Evolutionary conservation across 176 grass and related monocot species (phyloP).

Genomic region (Oryza longistaminata): DNA sequence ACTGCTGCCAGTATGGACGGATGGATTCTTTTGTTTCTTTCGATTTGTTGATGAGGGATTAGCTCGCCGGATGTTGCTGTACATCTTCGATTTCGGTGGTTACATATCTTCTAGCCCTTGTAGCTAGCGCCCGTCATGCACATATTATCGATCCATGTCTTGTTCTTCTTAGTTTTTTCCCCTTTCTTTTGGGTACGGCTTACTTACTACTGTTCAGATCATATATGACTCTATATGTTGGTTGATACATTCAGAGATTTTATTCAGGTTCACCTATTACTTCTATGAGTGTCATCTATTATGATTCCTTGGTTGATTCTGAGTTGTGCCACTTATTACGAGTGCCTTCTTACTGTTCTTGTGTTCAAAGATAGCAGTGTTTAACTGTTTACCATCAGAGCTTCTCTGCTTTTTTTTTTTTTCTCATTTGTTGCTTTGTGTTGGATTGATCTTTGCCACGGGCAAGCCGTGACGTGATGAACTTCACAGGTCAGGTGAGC

Average conservation of each 20-base stretch:
- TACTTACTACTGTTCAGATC: background rate
- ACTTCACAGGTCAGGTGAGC: background rate
- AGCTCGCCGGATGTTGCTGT: background rate
- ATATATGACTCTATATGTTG: background rate
- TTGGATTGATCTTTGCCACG: background rate
- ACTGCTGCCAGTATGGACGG: background rate
- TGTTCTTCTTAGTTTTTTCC: background rate
- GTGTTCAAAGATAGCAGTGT: background rate
- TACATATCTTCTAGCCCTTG: background rate
- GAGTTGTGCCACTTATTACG: background rate
- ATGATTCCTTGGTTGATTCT: background rate
- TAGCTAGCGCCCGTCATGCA: background rate
- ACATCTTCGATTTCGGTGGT: background rate
- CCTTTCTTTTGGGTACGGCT: background rate
- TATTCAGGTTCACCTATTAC: background rate
- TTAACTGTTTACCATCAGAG: background rate
- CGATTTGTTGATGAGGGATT: background rate
- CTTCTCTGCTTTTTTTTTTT: background rate
- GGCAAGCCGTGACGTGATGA: background rate
- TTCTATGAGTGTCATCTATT: background rate
- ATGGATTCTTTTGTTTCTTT: slow-evolving; percentile 15
- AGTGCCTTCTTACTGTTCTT: background rate
- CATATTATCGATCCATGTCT: background rate
- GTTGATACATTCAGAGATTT: background rate
- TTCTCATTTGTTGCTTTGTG: background rate